Base-by-base conservation (phyloP, 2,329 filamentous ascomycete genomes). In the Domatiomyces globalis region DNA sequence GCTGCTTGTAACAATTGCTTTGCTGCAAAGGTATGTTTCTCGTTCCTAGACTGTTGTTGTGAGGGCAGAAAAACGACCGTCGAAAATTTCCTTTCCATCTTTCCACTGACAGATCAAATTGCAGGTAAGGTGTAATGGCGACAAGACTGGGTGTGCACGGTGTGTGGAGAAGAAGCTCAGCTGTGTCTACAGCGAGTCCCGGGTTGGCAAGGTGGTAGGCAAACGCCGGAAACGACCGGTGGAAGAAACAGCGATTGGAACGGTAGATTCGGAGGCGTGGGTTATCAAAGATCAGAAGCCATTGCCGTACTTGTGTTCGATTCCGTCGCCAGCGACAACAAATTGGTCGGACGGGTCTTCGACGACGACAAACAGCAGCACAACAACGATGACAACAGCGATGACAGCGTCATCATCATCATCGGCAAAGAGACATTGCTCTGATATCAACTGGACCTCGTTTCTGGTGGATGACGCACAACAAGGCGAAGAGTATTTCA, bases 51-150 rank as follows among this genome's bases (percentile, higher is more conserved):
- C n/a, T n/a, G n/a, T n/a, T 25, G 22, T 25, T 6, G 22, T 25
- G 22, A 25, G 22, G 3, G 18, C 12, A 18, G n/a, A 12, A n/a
- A n/a, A 33, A n/a, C 17, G n/a, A 15, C 43, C 25, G 33, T 19
- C 4, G 22, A 10, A 19, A 27, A 17, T 43, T 48, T 5, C 20
- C n/a, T 7, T 43, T 54, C 4, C 10, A 39, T 15, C 5, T 15
- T 2, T 15, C 33, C 4, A 48, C 53, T 54, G 43, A 55, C 33
- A 15, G 2, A 27, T 12, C 17, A 7, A 15, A 39, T 36, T 27
- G 43, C 56, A 60, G 58, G 58, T 60, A 22, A 54, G 58, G 27
- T 61, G 58, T 56, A 56, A 61, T 53, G 58, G 58, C 8, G 57
- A 58, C 49, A 61, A 61, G 51, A 49, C 52, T 51, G 56, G 57